Percentiles rank a stretch among this genome's conserved stretches.
Evolutionary conservation across 805 yeast species (phyloP).

Genomic region (Yamadazyma olivae): DNA sequence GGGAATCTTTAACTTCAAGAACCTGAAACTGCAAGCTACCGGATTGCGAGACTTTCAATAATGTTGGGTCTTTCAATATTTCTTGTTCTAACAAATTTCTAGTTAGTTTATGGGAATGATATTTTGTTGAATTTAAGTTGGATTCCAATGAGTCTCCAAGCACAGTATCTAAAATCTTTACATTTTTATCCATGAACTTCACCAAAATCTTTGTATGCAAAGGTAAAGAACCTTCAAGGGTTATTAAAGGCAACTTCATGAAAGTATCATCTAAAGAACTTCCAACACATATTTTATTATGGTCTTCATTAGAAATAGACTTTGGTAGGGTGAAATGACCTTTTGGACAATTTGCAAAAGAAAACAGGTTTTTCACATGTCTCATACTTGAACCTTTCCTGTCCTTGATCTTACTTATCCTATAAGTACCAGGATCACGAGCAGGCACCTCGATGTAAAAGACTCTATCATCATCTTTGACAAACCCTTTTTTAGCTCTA

Average conservation of each 20-base stretch:
- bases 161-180: constrained; percentile 12
- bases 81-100: constrained; percentile 36
- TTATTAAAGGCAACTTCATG: constrained; percentile 40
- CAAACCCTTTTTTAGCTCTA: constrained; percentile 12
- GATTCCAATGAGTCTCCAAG: constrained; percentile 2
- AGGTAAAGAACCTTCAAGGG: constrained; percentile 78
- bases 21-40: constrained; percentile 31
- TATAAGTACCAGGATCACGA: constrained; percentile 71
- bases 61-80: constrained; percentile 23
- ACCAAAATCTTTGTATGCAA: constrained; percentile 23
- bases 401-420: constrained; percentile 66
- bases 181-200: constrained; percentile 21
- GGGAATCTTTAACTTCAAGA: constrained; percentile 27
- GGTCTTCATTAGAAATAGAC: constrained; percentile 14
- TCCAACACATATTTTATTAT: constrained; percentile 54
- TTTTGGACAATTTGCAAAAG: constrained; percentile 75
- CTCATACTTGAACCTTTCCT: constrained; percentile 57
- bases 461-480: constrained; percentile 36
- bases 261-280: constrained; percentile 41
- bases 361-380: constrained; percentile 55
- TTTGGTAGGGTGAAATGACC: constrained; percentile 52
- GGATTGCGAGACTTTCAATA: constrained; percentile 20
- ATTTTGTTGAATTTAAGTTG: constrained; percentile 9
- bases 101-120: constrained; percentile 16
- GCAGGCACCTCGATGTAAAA: constrained; percentile 66